Base-by-base conservation (phyloP, 1,284 basidiomycete genomes). In the Hemileia vastatrix region DNA sequence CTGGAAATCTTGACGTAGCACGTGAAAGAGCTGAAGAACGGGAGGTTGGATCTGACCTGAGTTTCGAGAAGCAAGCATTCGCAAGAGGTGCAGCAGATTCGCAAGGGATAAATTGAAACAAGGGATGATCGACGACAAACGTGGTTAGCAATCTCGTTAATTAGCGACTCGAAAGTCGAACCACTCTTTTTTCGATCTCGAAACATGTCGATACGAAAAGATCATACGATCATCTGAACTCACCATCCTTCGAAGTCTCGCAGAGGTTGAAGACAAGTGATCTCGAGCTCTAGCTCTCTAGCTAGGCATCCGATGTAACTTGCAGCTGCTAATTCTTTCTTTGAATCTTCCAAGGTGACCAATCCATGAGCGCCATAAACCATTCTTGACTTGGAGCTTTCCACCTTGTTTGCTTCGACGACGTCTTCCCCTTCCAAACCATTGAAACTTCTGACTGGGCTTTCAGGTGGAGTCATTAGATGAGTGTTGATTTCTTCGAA, bases 231-330 rank as follows among this genome's bases (percentile, higher is more conserved):
- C 27, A 27, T 27, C 27, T 27, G 27, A 11, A 52, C 47, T 11
- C 70, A n/a, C n/a, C 70, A 74, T 0, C 76, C 76, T 56, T 77
- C 75, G 48, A 77, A 70, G 54, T 74, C 72, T n/a, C 76, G 65
- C 23, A 77, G 54, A 0, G 77, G 77, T 63, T 77, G 77, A 57
- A 76, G 69, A 63, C 74, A 76, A 49, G 67, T 73, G 60, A 77
- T 66, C n/a, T 55, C 32, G 27, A 77, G 58, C 11, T 67, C 67
- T 43, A 71, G 65, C 15, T 63, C 43, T 27, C 63, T 64, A 58
- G 70, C 70, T 6, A 73, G 59, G 0, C 57, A 33, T 9, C 65
- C 68, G 15, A 77, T 64, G n/a, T 68, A 70, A 0, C 43, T 49
- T 4, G 77, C 76, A 5, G 76, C 75, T 4, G 67, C 67, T 0